Evolutionary conservation across 805 yeast species (phyloP).

Genomic region (Wilhelminamyces savonicus): DNA sequence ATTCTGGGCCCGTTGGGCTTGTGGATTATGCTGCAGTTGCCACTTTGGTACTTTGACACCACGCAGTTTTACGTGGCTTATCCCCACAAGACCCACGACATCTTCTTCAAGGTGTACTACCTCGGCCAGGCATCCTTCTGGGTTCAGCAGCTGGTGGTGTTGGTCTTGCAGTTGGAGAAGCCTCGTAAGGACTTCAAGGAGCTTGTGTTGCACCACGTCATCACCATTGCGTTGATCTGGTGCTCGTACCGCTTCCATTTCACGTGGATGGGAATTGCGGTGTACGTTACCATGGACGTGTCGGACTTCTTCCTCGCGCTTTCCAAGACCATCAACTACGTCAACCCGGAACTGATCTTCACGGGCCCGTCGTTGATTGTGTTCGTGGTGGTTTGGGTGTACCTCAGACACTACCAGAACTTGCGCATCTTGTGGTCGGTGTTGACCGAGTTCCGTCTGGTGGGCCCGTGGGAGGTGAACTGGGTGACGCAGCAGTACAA

Average conservation of each 20-base stretch:
- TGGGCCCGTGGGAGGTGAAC: constrained; percentile 75
- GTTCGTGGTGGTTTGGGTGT: constrained; percentile 75
- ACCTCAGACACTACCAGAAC: constrained; percentile 83
- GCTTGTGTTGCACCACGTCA: constrained; percentile 85
- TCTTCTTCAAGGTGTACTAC: constrained; percentile 72
- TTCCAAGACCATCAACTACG: constrained; percentile 82
- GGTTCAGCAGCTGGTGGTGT: constrained; percentile 90
- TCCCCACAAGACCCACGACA: constrained; percentile 76
- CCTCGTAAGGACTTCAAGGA: constrained; percentile 94
- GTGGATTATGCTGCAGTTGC: constrained; percentile 74
- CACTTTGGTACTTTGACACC: constrained; percentile 88
- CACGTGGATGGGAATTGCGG: constrained; percentile 89
- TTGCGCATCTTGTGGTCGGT: constrained; percentile 77
- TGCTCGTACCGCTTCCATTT: constrained; percentile 89
- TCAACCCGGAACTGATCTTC: constrained; percentile 53
- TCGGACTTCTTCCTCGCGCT: constrained; percentile 83
- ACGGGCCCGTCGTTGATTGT: constrained; percentile 61
- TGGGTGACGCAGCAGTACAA: constrained; percentile 92
- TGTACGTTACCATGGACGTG: constrained; percentile 93
- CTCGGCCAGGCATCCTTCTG: constrained; percentile 94
- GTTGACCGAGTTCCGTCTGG: constrained; percentile 77
- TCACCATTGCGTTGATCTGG: constrained; percentile 84
- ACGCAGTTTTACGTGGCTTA: constrained; percentile 69
- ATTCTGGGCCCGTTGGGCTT: constrained; percentile 80
- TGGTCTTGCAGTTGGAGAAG: constrained; percentile 80